Conservation (phyloP, 2,329 filamentous ascomycete genomes). For the Aureobasidium sp. region DNA sequence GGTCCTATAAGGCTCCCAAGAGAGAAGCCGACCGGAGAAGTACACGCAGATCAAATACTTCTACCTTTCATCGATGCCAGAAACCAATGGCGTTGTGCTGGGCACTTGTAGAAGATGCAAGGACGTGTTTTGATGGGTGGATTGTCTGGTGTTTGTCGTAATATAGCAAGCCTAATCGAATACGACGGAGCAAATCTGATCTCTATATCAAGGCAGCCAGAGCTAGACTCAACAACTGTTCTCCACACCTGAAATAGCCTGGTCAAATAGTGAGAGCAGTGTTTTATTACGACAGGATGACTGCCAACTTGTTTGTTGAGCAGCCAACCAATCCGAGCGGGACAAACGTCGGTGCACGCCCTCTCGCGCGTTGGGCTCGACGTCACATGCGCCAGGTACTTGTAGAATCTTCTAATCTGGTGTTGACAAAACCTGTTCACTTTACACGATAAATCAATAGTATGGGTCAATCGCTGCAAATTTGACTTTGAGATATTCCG, state of each 20-base stretch:
- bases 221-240: neutral
- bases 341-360: neutral
- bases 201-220: neutral
- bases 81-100: neutral
- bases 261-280: neutral
- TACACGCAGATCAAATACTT: neutral
- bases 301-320: conserved; percentile 7
- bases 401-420: conserved; percentile 7
- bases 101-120: neutral
- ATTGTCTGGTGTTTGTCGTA: neutral
- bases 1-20: neutral
- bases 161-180: neutral
- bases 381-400: neutral
- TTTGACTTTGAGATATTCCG: neutral
- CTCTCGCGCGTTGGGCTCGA: neutral
- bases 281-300: conserved; percentile 4
- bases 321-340: neutral
- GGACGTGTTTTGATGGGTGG: no score
- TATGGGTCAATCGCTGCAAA: neutral
- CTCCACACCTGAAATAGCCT: neutral
- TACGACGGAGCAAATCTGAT: neutral
- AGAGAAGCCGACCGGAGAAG: neutral
- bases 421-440: conserved; percentile 2
- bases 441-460: neutral
- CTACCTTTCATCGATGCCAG: neutral